These are phyloP conservation scores for Coprinellus aureogranulatus DNA, from an alignment of 768 basidiomycete genomes.

Conservation along the genomic window DNA sequence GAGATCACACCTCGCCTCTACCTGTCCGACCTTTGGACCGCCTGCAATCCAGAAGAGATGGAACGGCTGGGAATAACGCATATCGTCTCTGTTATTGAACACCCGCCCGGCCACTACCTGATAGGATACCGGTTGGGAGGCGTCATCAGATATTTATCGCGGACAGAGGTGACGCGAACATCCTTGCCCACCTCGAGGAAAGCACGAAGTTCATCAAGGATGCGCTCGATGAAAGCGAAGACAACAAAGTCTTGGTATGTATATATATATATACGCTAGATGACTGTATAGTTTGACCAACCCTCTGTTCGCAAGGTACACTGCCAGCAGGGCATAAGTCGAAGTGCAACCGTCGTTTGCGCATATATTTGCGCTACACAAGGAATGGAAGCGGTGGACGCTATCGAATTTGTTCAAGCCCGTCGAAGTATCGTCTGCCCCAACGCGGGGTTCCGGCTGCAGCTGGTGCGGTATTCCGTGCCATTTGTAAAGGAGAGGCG, in stretches of 20 bases:
- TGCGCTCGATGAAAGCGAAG: constrained; percentile 31
- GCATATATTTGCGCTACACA: constrained; percentile 64
- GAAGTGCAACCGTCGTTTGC: constrained; percentile 72
- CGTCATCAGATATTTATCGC: constrained; percentile 48
- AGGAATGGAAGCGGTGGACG: constrained; percentile 50
- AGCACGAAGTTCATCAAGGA: constrained; percentile 36
- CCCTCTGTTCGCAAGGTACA: constrained; percentile 52
- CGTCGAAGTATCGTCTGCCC: constrained; percentile 62
- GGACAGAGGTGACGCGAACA: constrained; percentile 29
- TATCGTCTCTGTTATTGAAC: constrained; percentile 63
- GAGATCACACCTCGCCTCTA: constrained; percentile 49
- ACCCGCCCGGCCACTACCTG: constrained; percentile 44
- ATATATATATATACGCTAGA: neutral
- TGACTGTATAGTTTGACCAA: neutral
- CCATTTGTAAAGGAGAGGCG: constrained; percentile 4
- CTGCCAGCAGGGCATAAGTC: constrained; percentile 72
- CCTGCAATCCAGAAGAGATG: constrained; percentile 48
- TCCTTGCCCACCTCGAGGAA: constrained; percentile 31
- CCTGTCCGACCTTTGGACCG: constrained; percentile 61
- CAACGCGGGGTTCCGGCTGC: constrained; percentile 64
- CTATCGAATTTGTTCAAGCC: constrained; percentile 53
- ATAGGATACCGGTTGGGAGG: constrained; percentile 37
- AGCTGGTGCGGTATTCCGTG: constrained; percentile 45
- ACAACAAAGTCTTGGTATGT: constrained; percentile 39
- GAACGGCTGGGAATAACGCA: constrained; percentile 66